Percentiles rank a stretch among this genome's conserved stretches.
phyloP scores from a whole-genome alignment of 2,329 filamentous ascomycete species.

The Xylariaceae sp. region DNA sequence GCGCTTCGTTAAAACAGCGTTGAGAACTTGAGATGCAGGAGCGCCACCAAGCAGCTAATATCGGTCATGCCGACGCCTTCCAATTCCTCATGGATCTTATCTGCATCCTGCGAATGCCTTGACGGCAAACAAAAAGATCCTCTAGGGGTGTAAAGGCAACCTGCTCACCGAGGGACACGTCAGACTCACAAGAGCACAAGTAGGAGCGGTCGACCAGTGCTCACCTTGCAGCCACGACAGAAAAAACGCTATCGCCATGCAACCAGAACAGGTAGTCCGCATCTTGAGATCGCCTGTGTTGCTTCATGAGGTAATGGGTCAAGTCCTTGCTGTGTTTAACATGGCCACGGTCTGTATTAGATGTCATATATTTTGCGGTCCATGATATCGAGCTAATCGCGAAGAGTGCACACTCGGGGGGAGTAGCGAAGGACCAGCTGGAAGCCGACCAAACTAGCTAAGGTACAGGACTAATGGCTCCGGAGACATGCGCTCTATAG shows the following conservation, averaged over 20 bases:
- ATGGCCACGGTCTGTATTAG: not conserved
- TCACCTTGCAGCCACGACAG: conserved; percentile 36
- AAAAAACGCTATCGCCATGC: conserved; percentile 29
- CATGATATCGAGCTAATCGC: conserved; percentile 35
- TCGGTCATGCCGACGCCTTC: conserved; percentile 29
- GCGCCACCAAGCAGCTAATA: not conserved
- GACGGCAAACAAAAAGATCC: no score
- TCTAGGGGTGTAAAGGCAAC: conserved; percentile 20
- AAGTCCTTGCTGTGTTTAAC: not conserved
- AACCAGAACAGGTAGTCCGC: conserved; percentile 21
- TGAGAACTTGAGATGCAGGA: not conserved
- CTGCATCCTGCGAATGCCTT: conserved; percentile 27
- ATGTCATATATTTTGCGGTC: conserved; percentile 27
- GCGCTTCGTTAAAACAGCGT: not conserved
- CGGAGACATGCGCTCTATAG: no score
- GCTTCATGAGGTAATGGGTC: conserved; percentile 5
- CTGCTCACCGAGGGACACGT: no score
- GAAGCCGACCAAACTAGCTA: no score
- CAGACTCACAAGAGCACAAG: conserved; percentile 27
- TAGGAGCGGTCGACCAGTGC: not conserved
- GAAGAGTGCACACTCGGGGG: conserved; percentile 17
- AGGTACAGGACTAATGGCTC: no score
- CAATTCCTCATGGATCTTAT: conserved; percentile 18
- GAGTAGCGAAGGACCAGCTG: conserved; percentile 26
- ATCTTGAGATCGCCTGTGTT: conserved; percentile 1